These are phyloP conservation scores for Tolypocladium nubicola DNA, from an alignment of 2,329 filamentous ascomycete genomes.

Conservation along the genomic window DNA sequence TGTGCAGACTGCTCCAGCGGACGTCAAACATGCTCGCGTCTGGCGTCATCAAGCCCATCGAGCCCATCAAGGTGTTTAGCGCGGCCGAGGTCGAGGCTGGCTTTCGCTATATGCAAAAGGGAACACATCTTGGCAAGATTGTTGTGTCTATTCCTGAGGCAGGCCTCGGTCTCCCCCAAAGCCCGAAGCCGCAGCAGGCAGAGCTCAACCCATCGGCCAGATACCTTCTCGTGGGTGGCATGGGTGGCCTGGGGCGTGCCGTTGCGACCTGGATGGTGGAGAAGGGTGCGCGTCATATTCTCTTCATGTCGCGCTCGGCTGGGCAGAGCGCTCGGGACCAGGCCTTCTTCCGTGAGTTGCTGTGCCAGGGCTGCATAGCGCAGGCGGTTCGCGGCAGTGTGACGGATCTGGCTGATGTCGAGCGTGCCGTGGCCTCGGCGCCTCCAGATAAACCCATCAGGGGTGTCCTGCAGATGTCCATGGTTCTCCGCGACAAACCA, in stretches of 20 bases:
- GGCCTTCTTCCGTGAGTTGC: no score
- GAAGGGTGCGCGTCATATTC: no score
- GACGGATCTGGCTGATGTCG: no score
- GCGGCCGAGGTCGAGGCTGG: slow-evolving; percentile 6
- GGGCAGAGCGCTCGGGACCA: no score
- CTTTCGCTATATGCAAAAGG: slow-evolving; percentile 9
- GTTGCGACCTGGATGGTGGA: no score
- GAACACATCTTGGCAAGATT: slow-evolving; percentile 10
- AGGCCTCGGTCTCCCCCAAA: background rate
- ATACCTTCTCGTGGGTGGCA: slow-evolving; percentile 7
- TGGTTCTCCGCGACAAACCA: slow-evolving; percentile 2
- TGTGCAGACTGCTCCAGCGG: background rate
- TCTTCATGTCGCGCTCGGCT: no score
- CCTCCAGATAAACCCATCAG: no score
- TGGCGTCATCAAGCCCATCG: slow-evolving; percentile 2
- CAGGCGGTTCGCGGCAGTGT: no score
- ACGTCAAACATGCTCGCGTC: background rate
- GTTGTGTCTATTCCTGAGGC: slow-evolving; percentile 7
- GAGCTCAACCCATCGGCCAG: slow-evolving; percentile 4
- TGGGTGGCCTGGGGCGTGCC: no score
- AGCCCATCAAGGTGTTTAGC: slow-evolving; percentile 6
- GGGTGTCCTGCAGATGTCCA: slow-evolving; percentile 5
- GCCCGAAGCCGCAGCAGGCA: background rate
- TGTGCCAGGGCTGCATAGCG: no score
- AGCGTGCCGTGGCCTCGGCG: no score